Base-by-base conservation (phyloP, 306 rosid species). In the Albizia julibrissin region DNA sequence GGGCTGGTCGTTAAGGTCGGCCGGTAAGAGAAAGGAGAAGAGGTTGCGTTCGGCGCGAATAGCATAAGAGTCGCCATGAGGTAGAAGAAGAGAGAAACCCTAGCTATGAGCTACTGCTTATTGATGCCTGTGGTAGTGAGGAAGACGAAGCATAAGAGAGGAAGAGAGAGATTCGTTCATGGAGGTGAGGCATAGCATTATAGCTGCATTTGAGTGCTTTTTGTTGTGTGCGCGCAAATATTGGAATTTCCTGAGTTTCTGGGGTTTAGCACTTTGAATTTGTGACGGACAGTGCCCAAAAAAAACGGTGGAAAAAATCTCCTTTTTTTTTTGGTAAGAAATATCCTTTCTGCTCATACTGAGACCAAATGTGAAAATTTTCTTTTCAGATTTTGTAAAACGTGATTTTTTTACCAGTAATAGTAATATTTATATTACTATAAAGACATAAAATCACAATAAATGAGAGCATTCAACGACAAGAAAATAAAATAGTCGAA, bases 11-110 rank as follows among this genome's bases (percentile, higher is more conserved):
- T 70, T 11, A 31, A 11, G 56, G 73, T 75, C 56, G 77, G 76
- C 46, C 92, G 91, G 85, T 69, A 82, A 16, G 79, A 70, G 49
- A 91, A 82, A 18, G 92, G 91, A 75, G 88, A 62, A 27, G 87
- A 73, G 70, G 88, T 70, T 65, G 80, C 47, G 71, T 82, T 88
- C 9, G 94, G 92, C 16, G 89, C 74, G 72, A 73, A 84, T 26
- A 91, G 80, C 59, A 88, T 69, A 3, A 92, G 52, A 83, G 93
- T 70, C 2, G 90, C 86, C 99, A 96, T 96, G 74, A 14, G 22
- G 8, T 1, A 3, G 21, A 42, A 22, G 75, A 37, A 69, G 74
- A 39, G 13, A 39, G 52, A 44, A 72, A 46, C 76, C 76, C 76
- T 72, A 72, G 76, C 73, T 68, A 68, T 11, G 15, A 21, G 18